Percentiles rank a stretch among this genome's conserved stretches.
These are phyloP conservation scores for Solanum chacoense DNA, from an alignment of 305 asterid genomes.

Conservation along the genomic window DNA sequence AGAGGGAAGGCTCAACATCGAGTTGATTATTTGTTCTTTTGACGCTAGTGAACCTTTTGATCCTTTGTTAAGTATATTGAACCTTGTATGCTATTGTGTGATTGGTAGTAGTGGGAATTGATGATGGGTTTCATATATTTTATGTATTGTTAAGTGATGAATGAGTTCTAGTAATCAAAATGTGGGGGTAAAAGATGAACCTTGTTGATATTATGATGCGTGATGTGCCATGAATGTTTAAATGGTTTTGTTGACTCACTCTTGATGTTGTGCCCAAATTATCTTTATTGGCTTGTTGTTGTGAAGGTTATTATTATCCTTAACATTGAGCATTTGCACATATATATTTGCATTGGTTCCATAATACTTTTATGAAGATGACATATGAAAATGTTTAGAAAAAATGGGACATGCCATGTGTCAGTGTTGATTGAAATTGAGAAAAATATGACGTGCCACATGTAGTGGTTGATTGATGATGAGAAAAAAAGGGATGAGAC, in stretches of 20 bases:
- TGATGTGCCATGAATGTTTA: background rate
- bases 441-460: background rate
- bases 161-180: background rate
- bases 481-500: background rate
- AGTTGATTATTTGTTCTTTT: background rate
- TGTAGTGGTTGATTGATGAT: background rate
- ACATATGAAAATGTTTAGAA: background rate
- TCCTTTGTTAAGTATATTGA: too few species aligned
- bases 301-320: background rate
- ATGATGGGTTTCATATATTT: background rate
- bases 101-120: background rate
- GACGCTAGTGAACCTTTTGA: background rate
- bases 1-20: background rate
- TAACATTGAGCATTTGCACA: background rate
- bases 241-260: background rate
- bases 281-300: background rate
- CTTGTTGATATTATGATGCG: background rate
- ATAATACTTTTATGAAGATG: background rate
- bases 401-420: background rate
- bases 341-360: background rate
- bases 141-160: background rate
- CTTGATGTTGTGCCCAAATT: background rate
- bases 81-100: background rate
- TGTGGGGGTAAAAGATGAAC: background rate
- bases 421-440: background rate